Evolutionary conservation across 2,329 filamentous ascomycete genomes (phyloP).

Genomic region (Colletotrichum sp.): DNA sequence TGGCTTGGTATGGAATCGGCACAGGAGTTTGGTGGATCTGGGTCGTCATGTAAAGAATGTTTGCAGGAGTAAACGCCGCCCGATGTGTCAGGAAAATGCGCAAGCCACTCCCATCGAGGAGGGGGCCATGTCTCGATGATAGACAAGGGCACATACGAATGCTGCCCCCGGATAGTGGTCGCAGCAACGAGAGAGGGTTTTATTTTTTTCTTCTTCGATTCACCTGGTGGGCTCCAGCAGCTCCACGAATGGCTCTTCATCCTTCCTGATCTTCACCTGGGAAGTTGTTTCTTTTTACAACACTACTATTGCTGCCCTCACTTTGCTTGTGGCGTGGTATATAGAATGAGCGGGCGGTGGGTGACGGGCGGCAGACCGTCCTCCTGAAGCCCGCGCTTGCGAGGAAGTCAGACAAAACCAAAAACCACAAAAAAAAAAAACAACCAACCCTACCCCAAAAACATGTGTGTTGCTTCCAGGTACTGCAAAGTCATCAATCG

Average conservation of each 20-base stretch:
- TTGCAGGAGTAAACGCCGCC: constrained; percentile 20
- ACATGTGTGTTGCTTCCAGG: background rate
- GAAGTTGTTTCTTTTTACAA: constrained; percentile 9
- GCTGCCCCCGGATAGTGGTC: constrained; percentile 14
- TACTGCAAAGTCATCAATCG: background rate
- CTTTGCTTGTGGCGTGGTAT: constrained; percentile 16
- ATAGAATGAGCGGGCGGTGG: constrained; percentile 2
- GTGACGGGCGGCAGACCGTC: background rate
- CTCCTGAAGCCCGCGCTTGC: background rate
- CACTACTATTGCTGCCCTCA: constrained; percentile 17
- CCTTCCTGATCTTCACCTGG: background rate
- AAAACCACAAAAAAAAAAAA: background rate
- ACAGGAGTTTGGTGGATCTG: constrained; percentile 22
- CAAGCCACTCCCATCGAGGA: constrained; percentile 19
- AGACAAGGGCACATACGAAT: constrained; percentile 9
- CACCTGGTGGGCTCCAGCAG: constrained; percentile 1
- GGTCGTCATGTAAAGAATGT: constrained; percentile 22
- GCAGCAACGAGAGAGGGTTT: constrained; percentile 19
- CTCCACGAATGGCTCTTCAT: background rate
- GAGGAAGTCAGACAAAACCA: constrained; percentile 1
- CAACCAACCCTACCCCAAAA: background rate
- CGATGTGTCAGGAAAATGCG: constrained; percentile 21
- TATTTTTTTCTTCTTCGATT: constrained; percentile 14
- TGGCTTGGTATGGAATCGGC: constrained; percentile 22
- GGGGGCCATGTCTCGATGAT: constrained; percentile 20